These are phyloP conservation scores for Mucor lusitanicus DNA, from an alignment of 371 early-diverging fungal species.

Conservation along the genomic window DNA sequence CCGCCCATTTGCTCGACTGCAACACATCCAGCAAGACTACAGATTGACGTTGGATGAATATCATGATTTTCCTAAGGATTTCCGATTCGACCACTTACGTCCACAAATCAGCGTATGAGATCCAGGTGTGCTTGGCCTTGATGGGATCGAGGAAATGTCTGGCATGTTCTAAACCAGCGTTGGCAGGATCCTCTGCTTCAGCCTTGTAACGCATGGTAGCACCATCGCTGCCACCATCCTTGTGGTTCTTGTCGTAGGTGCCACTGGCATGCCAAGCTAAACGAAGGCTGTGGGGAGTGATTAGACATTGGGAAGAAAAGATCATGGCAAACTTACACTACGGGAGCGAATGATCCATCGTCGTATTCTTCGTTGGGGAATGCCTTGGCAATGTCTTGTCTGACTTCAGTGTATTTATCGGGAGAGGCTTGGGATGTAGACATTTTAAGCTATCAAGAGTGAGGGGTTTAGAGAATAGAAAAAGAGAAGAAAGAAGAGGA, in stretches of 20 bases:
- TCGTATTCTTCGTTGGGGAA: slow-evolving; percentile 72
- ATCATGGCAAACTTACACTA: slow-evolving; percentile 50
- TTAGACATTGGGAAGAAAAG: neutral
- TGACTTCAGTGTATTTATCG: slow-evolving; percentile 52
- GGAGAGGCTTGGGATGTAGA: slow-evolving; percentile 42
- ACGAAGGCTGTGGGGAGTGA: slow-evolving; percentile 54
- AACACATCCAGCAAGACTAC: slow-evolving; percentile 77
- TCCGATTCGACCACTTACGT: slow-evolving; percentile 55
- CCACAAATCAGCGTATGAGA: slow-evolving; percentile 84
- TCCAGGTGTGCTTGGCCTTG: slow-evolving; percentile 71
- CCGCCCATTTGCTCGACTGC: slow-evolving; percentile 85
- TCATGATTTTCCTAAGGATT: neutral
- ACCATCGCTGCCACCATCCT: slow-evolving; percentile 82
- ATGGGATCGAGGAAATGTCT: slow-evolving; percentile 74
- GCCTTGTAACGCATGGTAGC: slow-evolving; percentile 74
- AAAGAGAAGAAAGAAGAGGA: slow-evolving; percentile 1
- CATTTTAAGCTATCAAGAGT: slow-evolving; percentile 31
- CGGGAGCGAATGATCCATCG: slow-evolving; percentile 83
- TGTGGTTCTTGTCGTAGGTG: slow-evolving; percentile 70
- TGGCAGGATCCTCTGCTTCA: slow-evolving; percentile 77
- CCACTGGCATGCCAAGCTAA: slow-evolving; percentile 88
- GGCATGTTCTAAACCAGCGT: slow-evolving; percentile 77
- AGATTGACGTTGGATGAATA: neutral
- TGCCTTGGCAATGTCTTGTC: slow-evolving; percentile 61
- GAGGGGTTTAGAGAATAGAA: slow-evolving; percentile 8